Evolutionary conservation across 441 rosid species (phyloP), one percentile per base, ranked within the genome.

Genomic region (Rhodomyrtus psidioides): DNA sequence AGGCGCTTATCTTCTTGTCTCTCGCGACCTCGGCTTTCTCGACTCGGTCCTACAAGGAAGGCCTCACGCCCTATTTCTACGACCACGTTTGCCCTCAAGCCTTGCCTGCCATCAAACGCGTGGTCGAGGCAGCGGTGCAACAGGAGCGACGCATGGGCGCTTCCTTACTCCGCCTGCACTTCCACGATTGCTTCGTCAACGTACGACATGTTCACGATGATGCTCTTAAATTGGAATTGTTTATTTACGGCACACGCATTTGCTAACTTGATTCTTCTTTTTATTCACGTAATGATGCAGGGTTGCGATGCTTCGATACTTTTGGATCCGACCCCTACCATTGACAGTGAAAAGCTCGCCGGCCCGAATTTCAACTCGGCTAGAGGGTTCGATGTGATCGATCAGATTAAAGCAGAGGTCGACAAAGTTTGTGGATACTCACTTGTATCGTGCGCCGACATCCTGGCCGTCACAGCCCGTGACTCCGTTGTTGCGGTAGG

Each of bases 261-360:
- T 34, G 46, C 76, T 65, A 34, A 65, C 26, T 28, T 24, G 55
- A 53, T 53, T 53, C 42, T 24, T 12, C 16, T 55, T 81, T 49
- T 42, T 42, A 34, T 27, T 53, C 55, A 82, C 49, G 58, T 19
- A 4, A 27, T 54, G 30, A 28, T 84, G 27, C 12, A 94, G 95
- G 96, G 95, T 21, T 94, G 95, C 27, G 96, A 93, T 81, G 96
- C 90, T 2, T 94, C 95, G 1, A 23, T 89, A 84, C 94, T 94
- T 82, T 84, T 94, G 53, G 95, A 94, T 84, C n/a, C 88, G 4
- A 82, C 92, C 0, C 16, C 94, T 3, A 83, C 84, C 13, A 87
- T 93, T 6, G 88, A 91, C 4, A 89, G 91, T 16, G 93, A 94
- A 86, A 93, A 92, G 86, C 76, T 84, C 21, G 92, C 94, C 2